phyloP scores from a whole-genome alignment of 2,329 filamentous ascomycete species.

The Coniochaeta ligniaria region DNA sequence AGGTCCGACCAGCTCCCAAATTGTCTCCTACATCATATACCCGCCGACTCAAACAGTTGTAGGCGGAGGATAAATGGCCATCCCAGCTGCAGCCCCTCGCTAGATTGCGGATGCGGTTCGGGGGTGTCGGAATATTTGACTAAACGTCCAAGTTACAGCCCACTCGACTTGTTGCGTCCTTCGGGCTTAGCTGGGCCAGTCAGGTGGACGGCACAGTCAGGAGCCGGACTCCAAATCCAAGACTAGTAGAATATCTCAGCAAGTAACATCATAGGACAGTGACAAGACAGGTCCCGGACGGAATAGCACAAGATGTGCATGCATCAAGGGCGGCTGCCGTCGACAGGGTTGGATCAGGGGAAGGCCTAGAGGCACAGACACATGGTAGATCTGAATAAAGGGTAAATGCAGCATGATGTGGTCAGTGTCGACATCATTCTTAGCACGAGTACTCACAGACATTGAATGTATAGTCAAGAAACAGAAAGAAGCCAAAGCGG shows the following conservation, averaged over 20 bases:
- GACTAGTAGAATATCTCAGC: not conserved
- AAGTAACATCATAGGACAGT: not conserved
- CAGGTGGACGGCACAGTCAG: not conserved
- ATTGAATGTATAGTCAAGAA: not conserved
- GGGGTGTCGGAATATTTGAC: constrained; percentile 8
- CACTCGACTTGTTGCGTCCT: not conserved
- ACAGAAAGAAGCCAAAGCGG: constrained; percentile 3
- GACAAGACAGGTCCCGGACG: not conserved
- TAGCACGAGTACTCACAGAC: not conserved
- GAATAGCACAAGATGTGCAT: not conserved
- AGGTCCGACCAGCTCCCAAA: not conserved
- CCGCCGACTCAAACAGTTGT: not conserved
- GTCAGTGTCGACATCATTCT: not conserved
- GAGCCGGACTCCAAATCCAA: not conserved
- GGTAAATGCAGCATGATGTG: constrained; percentile 1
- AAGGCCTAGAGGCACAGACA: not conserved
- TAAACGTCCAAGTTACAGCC: not conserved
- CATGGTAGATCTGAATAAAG: not conserved
- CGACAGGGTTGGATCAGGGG: not conserved
- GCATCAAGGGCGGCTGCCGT: not conserved
- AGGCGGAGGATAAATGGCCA: constrained; percentile 15
- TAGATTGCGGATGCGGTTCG: constrained; percentile 11
- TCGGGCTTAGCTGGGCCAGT: not conserved
- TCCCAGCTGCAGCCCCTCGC: constrained; percentile 7
- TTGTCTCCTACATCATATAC: not conserved